phyloP scores from a whole-genome alignment of 805 yeast genomes.

The Candida mattraensis region DNA sequence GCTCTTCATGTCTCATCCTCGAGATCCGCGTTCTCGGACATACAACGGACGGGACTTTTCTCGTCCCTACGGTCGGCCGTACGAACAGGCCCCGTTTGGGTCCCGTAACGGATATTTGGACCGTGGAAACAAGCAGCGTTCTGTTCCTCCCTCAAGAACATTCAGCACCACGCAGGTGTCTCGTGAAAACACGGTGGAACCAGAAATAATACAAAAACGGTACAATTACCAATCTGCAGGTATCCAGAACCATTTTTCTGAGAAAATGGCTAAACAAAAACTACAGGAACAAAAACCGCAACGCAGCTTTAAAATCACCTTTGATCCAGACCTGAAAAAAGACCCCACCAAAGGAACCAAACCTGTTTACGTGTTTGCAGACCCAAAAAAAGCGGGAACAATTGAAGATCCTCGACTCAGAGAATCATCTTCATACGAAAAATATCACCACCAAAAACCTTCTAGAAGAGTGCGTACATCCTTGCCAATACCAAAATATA shows the following conservation, averaged over 20 bases:
- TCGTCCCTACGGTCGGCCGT: too few species aligned
- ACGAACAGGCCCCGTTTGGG: too few species aligned
- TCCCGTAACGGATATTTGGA: too few species aligned
- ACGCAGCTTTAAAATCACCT: slow-evolving; percentile 37
- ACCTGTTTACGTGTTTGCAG: slow-evolving; percentile 36
- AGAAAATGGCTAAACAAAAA: slow-evolving; percentile 2
- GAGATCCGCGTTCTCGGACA: too few species aligned
- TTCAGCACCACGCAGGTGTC: slow-evolving; percentile 4
- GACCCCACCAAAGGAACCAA: slow-evolving; percentile 31
- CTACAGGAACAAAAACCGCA: slow-evolving; percentile 2
- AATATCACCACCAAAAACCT: slow-evolving; percentile 11
- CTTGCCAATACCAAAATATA: slow-evolving; percentile 32
- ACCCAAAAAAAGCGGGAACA: slow-evolving; percentile 32
- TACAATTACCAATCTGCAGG: slow-evolving; percentile 20
- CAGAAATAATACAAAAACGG: slow-evolving; percentile 5
- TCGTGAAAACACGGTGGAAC: background rate
- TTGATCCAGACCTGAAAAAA: slow-evolving; percentile 53
- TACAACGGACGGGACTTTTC: too few species aligned
- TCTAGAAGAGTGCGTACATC: slow-evolving; percentile 10
- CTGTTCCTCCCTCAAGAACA: slow-evolving; percentile 3
- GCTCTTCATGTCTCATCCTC: too few species aligned
- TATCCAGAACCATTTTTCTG: slow-evolving; percentile 22
- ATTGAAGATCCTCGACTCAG: slow-evolving; percentile 24
- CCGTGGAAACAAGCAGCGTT: slow-evolving; percentile 1
- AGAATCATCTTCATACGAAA: slow-evolving; percentile 10